Evolutionary conservation across 768 basidiomycete genomes (phyloP), one percentile per base, ranked within the genome.

Genomic region (Lentinula boryana): DNA sequence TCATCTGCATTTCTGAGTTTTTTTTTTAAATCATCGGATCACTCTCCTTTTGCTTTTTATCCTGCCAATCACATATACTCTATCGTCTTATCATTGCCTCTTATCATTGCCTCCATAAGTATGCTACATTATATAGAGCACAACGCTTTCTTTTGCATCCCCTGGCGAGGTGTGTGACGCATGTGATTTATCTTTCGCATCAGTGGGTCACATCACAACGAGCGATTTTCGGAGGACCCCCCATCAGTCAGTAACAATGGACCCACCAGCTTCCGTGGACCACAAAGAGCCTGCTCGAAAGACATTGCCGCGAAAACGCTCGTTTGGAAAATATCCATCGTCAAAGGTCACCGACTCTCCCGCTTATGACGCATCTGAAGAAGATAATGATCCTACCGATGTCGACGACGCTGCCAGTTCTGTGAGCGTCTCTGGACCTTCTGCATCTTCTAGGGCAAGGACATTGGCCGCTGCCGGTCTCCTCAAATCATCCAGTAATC

Each of bases 311-410:
- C 74, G 73, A 63, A 91, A 89, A 66, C 80, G 86, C 40, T 88
- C 88, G 1, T 86, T 89, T 76, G 86, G 84, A 66, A 89, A 84
- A 68, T 81, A 86, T 67, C 83, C 86, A 9, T 54, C 53, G n/a
- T 54, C 53, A 7, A 81, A 78, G 63, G 74, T 74, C 31, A 68
- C 83, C 15, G 86, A 89, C 59, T 90, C 88, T 1, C 88, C 88
- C 16, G 88, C 88, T 3, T 90, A 90, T 74, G 88, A 90, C 72
- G 88, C 88, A 79, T 91, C 89, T 3, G 89, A 92, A 68, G 91
- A 92, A 75, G 91, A 93, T 81, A 93, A 93, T 69, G 91, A 92
- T 71, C 89, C 90, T 4, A 75, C 90, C 64, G 91, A 89, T 6
- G 91, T 92, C 77, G 90, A 91, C 68, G 84, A 75, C 52, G 80